phyloP scores from a whole-genome alignment of 805 yeast genomes.

The Jamesozyma gamospora region DNA sequence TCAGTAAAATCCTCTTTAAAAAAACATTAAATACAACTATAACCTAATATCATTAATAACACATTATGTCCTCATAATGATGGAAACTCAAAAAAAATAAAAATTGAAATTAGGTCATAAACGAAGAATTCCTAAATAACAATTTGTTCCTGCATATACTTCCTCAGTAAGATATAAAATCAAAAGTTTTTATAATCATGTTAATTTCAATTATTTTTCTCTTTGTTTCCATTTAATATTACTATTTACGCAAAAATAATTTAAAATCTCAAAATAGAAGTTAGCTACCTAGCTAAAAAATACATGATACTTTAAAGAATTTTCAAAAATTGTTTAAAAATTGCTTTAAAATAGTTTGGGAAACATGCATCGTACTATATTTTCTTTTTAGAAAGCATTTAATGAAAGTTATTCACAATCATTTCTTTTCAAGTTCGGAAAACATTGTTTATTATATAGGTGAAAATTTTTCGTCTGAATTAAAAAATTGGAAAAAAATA shows the following conservation, averaged over 20 bases:
- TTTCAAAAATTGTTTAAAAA: too few relatives aligned
- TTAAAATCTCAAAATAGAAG: background rate
- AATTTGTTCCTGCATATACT: conserved; percentile 65
- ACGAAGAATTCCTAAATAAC: conserved; percentile 65
- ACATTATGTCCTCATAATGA: conserved; percentile 24
- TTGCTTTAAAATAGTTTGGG: too few relatives aligned
- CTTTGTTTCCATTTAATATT: background rate
- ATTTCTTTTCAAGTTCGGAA: too few relatives aligned
- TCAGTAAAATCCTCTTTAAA: conserved; percentile 13
- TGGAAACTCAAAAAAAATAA: conserved; percentile 1
- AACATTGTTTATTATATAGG: too few relatives aligned
- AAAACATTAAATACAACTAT: background rate
- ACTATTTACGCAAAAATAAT: background rate
- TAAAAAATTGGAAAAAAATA: too few relatives aligned
- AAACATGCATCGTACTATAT: too few relatives aligned
- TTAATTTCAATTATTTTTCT: conserved; percentile 1
- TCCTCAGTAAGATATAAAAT: conserved; percentile 46
- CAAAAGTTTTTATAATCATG: conserved; percentile 26
- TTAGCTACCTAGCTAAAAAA: conserved; percentile 2
- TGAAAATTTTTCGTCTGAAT: too few relatives aligned
- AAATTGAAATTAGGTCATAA: conserved; percentile 40
- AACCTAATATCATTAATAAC: conserved; percentile 10
- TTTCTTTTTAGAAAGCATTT: too few relatives aligned
- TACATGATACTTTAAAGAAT: too few relatives aligned
- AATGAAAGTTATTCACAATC: too few relatives aligned